Evolutionary conservation across 2,329 filamentous ascomycete species (phyloP), one percentile per base, ranked within the genome.

Genomic region (Phialophora tarda): DNA sequence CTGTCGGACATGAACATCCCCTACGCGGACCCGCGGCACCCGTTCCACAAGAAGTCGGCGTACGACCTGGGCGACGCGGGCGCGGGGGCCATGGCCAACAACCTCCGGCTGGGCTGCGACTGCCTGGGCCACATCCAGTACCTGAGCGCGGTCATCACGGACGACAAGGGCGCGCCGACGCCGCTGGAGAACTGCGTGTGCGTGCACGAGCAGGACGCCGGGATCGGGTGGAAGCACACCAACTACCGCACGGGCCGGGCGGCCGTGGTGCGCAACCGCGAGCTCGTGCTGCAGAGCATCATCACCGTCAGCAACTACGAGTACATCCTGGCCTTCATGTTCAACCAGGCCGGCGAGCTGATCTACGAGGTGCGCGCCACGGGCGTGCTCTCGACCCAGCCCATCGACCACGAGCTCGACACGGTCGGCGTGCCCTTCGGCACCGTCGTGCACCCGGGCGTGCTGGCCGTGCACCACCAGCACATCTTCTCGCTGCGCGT

Each of bases 261-360:
- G 1, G 88, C 86, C 0, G 82, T 90, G 4, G 84, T 85, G 21
- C 84, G 89, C 23, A 87, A 85, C 69, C 82, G 89, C 28, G 87
- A 91, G 74, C 78, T 91, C 3, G 88, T 91, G 0, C 75, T 91
- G 5, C 89, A 91, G 74, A 86, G 85, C 72, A 91, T 91, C 75
- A 89, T 89, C 77, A 91, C 88, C 0, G 86, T 91, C 4, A 83
- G 87, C 11, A 91, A 91, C 77, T 91, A 91, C 77, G 89, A 91
- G 74, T 91, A 91, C 74, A 89, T 91, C 71, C 82, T 91, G 44
- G 88, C 88, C 2, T 91, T 88, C 77, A 85, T 88, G 60, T 90
- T 91, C 79, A 89, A 90, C 75, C 89, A 91, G 74, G 88, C 88
- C 2, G 89, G 86, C 63, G 87, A 89, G 72, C 74, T 91, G 55